Base-by-base conservation (phyloP, 768 basidiomycete species). In the Mycena venus region DNA sequence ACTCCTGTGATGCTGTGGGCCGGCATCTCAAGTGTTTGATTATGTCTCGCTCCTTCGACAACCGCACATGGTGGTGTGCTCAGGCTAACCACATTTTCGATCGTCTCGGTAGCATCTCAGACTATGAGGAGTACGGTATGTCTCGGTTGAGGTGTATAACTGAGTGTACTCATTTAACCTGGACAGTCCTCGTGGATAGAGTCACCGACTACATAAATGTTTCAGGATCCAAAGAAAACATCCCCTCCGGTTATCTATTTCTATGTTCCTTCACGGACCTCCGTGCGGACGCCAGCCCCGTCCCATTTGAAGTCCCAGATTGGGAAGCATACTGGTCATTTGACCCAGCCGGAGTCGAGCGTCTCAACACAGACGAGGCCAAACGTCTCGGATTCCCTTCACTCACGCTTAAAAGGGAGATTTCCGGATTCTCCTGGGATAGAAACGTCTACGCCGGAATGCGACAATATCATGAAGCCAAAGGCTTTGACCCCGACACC, bases 401-500 rank as follows among this genome's bases (percentile, higher is more conserved):
- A 12, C 36, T 59, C 47, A 2, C 27, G 7, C 15, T 59, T n/a
- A 15, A 8, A n/a, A 59, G 40, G 29, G 8, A 65, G 1, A 19
- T 66, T 6, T 19, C 3, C 5, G 38, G 62, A 49, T 11, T 3
- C 1, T 34, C 10, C 32, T 72, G 63, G 62, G 56, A 59, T 32
- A 40, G 5, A 12, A 47, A 21, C 27, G 36, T 72, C 27, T 64
- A 65, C 49, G 55, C n/a, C 12, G 62, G 70, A 1, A 42, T 72
- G 11, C 70, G 58, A n/a, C 40, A 49, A 31, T 66, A 66, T 31
- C 70, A 72, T 23, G 23, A 51, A 29, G 64, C 23, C 32, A 72
- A 72, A 42, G 70, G 70, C 9, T 72, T 59, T n/a, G 64, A 72
- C 25, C 63, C 64, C 3, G 55, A 60, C 12, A 72, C 56, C 34